Conservation (phyloP, 1,284 basidiomycete genomes). For the Somion occarium region DNA sequence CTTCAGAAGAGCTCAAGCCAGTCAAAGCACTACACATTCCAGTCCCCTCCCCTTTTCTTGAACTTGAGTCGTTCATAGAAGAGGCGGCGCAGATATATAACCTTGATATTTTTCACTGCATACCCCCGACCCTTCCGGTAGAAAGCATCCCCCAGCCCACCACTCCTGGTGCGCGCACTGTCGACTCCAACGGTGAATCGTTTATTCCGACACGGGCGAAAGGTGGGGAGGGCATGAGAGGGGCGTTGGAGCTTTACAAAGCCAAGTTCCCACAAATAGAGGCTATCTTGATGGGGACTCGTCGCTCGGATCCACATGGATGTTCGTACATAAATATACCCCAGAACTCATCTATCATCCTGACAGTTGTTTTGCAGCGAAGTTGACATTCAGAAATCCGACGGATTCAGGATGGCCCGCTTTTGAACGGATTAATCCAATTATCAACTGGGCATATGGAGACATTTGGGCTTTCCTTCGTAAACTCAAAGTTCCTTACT, state of each 20-base stretch:
- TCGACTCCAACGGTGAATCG: constrained; percentile 17
- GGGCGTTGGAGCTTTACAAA: constrained; percentile 77
- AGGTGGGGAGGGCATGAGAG: constrained; percentile 79
- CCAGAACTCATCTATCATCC: constrained; percentile 4
- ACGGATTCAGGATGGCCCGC: constrained; percentile 88
- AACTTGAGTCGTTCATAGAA: constrained; percentile 83
- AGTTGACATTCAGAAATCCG: constrained; percentile 65
- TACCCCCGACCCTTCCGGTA: constrained; percentile 33
- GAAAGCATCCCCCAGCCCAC: constrained; percentile 40
- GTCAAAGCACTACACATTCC: constrained; percentile 88
- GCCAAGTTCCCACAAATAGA: constrained; percentile 56
- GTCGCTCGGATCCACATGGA: constrained; percentile 89
- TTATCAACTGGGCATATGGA: constrained; percentile 91
- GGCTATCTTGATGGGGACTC: constrained; percentile 87
- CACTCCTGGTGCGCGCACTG: constrained; percentile 8
- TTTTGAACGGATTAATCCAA: constrained; percentile 91
- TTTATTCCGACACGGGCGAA: constrained; percentile 30
- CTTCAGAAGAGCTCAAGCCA: constrained; percentile 35
- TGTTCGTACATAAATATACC: constrained; percentile 47
- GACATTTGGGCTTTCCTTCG: constrained; percentile 90
- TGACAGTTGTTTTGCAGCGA: constrained; percentile 36
- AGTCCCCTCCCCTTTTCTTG: constrained; percentile 81
- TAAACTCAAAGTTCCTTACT: constrained; percentile 78
- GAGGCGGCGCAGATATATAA: constrained; percentile 64
- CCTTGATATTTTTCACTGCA: constrained; percentile 73